A percentile compares a stretch with the other conserved stretches of the same genome.
Conservation (phyloP, 2,329 filamentous ascomycete genomes). For the Paecilomyces sp. region DNA sequence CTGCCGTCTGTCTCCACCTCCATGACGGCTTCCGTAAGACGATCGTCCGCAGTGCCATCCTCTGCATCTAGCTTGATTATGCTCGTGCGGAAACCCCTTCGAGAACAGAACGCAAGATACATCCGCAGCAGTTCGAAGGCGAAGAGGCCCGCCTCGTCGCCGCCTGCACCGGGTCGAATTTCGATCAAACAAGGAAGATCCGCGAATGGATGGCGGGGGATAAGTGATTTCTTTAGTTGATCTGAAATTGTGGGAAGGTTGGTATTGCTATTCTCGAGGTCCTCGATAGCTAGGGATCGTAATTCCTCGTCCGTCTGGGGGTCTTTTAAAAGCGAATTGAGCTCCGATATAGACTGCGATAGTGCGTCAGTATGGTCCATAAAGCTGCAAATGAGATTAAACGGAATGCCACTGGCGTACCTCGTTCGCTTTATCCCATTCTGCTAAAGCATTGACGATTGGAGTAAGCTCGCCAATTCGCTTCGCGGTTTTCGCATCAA, state of each 20-base stretch:
- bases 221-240: conserved; percentile 67
- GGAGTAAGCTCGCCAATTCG: conserved; percentile 49
- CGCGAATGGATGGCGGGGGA: conserved; percentile 84
- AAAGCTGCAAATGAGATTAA: neutral
- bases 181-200: conserved; percentile 85
- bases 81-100: conserved; percentile 57
- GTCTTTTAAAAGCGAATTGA: conserved; percentile 70
- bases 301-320: conserved; percentile 53
- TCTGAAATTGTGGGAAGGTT: conserved; percentile 58
- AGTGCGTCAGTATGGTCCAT: conserved; percentile 4
- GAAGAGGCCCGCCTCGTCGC: conserved; percentile 85
- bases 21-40: conserved; percentile 79
- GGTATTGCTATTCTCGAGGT: conserved; percentile 60
- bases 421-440: conserved; percentile 53
- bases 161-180: conserved; percentile 84
- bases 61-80: conserved; percentile 79
- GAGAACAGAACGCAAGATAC: conserved; percentile 74
- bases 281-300: conserved; percentile 54
- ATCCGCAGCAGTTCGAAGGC: conserved; percentile 81
- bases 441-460: conserved; percentile 46
- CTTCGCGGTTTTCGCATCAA: conserved; percentile 51
- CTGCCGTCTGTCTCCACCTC: conserved; percentile 71
- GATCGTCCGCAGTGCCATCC: conserved; percentile 55
- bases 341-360: conserved; percentile 54
- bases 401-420: conserved; percentile 24